These are phyloP conservation scores for Agaricus subrufescens DNA, from an alignment of 768 basidiomycete species.

Conservation along the genomic window DNA sequence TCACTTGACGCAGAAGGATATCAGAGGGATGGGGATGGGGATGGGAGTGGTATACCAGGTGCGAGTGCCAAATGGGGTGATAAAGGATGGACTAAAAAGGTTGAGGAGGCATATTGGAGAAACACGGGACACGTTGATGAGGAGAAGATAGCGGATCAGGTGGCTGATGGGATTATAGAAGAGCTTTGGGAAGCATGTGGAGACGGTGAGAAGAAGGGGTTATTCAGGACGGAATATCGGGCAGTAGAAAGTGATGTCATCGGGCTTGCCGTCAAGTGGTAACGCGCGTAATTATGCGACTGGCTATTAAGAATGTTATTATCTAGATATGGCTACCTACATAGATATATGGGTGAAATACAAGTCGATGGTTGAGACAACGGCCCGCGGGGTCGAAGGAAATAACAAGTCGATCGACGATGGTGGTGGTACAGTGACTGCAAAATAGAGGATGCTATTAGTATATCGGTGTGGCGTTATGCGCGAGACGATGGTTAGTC, in stretches of 20 bases:
- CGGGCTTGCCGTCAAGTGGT: constrained; percentile 76
- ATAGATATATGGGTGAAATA: constrained; percentile 8
- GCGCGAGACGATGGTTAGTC: constrained; percentile 8
- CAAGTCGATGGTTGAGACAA: background rate
- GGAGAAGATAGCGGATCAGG: constrained; percentile 20
- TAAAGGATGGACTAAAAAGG: constrained; percentile 75
- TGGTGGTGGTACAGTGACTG: constrained; percentile 9
- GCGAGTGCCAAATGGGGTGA: constrained; percentile 70
- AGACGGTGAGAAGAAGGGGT: constrained; percentile 35
- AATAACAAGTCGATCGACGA: background rate
- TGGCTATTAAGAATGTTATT: constrained; percentile 11
- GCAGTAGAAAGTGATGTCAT: constrained; percentile 84
- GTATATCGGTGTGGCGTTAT: constrained; percentile 2
- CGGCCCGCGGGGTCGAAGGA: constrained; percentile 7
- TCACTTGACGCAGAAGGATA: constrained; percentile 59
- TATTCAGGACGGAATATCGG: constrained; percentile 77
- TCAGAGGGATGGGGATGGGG: constrained; percentile 54
- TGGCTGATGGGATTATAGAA: constrained; percentile 16
- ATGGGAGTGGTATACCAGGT: constrained; percentile 41
- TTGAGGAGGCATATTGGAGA: constrained; percentile 83
- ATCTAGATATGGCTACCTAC: constrained; percentile 6
- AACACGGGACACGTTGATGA: constrained; percentile 12
- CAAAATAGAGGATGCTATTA: background rate
- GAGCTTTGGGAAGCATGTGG: constrained; percentile 25
- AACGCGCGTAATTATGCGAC: constrained; percentile 6